These are phyloP conservation scores for Saturnispora sanitii DNA, from an alignment of 805 yeast genomes.

Conservation along the genomic window DNA sequence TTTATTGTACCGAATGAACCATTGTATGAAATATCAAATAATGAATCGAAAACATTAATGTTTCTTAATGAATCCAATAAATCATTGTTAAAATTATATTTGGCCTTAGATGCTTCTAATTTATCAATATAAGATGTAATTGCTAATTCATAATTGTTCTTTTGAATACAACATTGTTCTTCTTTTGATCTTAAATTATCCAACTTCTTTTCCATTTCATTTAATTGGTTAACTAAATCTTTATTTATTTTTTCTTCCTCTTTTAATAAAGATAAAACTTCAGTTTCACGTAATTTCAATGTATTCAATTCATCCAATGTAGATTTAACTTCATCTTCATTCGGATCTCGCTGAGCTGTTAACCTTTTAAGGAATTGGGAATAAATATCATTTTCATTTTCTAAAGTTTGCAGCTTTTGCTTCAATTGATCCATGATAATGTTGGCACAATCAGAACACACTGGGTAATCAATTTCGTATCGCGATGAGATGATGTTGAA, in stretches of 20 bases:
- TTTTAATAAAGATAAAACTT: slow-evolving; percentile 30
- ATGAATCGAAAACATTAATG: slow-evolving; percentile 73
- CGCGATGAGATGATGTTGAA: slow-evolving; percentile 70
- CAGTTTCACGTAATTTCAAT: slow-evolving; percentile 33
- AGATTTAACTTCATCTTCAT: slow-evolving; percentile 32
- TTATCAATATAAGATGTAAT: slow-evolving; percentile 41
- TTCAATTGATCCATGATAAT: slow-evolving; percentile 55
- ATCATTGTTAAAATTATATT: slow-evolving; percentile 50
- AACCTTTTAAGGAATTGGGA: slow-evolving; percentile 62
- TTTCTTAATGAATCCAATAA: slow-evolving; percentile 63
- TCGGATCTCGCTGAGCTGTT: slow-evolving; percentile 43
- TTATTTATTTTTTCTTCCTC: slow-evolving; percentile 34
- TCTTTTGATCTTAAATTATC: slow-evolving; percentile 34
- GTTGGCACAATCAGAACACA: slow-evolving; percentile 79
- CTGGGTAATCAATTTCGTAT: slow-evolving; percentile 74
- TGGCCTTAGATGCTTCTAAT: slow-evolving; percentile 52
- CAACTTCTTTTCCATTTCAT: slow-evolving; percentile 32
- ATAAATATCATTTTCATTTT: slow-evolving; percentile 72
- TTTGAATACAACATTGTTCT: slow-evolving; percentile 33
- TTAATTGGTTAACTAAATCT: slow-evolving; percentile 40
- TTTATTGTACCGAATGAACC: slow-evolving; percentile 84
- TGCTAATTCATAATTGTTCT: slow-evolving; percentile 49
- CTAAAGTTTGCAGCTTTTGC: slow-evolving; percentile 58
- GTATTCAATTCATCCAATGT: slow-evolving; percentile 37
- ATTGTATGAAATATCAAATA: slow-evolving; percentile 75